Conservation (phyloP, 2,329 filamentous ascomycete species). For the Cyphellophora europaea region DNA sequence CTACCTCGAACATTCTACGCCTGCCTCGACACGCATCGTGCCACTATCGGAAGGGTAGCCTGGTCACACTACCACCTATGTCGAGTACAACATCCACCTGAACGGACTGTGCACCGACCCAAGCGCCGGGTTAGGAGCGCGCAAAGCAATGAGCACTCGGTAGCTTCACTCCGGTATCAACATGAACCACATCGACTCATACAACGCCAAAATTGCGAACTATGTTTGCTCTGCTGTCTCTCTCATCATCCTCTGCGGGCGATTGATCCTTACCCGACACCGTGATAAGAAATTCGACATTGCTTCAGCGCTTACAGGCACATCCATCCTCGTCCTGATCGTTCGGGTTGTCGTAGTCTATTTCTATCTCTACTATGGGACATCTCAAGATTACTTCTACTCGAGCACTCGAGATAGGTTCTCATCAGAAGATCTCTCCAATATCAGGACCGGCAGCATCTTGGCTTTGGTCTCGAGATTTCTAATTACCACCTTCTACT, state of each 20-base stretch:
- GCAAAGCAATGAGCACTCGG: too few relatives aligned
- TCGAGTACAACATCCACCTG: too few relatives aligned
- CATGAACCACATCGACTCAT: background rate
- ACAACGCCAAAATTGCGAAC: background rate
- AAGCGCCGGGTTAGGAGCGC: too few relatives aligned
- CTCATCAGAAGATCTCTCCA: constrained; percentile 17
- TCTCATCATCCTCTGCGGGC: background rate
- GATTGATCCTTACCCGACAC: background rate
- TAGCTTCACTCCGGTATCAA: too few relatives aligned
- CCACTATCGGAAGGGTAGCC: too few relatives aligned
- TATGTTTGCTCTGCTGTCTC: background rate
- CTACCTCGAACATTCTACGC: too few relatives aligned
- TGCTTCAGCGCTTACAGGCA: constrained; percentile 3
- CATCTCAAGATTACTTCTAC: constrained; percentile 13
- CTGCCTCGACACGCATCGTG: too few relatives aligned
- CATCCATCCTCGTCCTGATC: constrained; percentile 10
- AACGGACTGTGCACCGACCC: too few relatives aligned
- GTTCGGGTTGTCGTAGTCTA: constrained; percentile 11
- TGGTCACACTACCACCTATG: too few relatives aligned
- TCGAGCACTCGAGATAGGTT: constrained; percentile 10
- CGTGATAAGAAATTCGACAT: background rate
- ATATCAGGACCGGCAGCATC: constrained; percentile 17
- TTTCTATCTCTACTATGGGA: constrained; percentile 10
- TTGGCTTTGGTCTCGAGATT: constrained; percentile 16
- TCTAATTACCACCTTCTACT: constrained; percentile 18